phyloP scores from a whole-genome alignment of 306 rosid genomes.

The Quercus parvula region DNA sequence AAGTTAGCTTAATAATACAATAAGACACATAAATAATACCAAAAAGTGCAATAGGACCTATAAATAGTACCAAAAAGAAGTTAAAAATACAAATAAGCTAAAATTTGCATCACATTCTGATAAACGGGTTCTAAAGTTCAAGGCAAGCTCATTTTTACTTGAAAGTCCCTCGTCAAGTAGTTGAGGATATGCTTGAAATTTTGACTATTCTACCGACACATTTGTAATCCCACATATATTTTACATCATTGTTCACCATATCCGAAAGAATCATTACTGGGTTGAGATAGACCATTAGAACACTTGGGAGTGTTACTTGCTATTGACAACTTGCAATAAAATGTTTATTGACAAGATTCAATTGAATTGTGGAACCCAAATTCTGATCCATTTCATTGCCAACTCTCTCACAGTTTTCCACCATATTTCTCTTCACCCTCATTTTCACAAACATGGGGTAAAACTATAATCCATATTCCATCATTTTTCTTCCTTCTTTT shows the following conservation, averaged over 20 bases:
- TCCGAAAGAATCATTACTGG: background rate
- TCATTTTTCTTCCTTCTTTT: no score
- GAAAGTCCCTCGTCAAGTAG: background rate
- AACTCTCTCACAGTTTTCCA: no score
- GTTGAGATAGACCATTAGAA: background rate
- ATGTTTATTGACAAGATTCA: conserved; percentile 35
- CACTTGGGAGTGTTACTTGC: background rate
- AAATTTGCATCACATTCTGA: no score
- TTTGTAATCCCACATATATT: background rate
- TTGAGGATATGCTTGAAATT: background rate
- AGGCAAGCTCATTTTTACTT: background rate
- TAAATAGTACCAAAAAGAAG: no score
- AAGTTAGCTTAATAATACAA: no score
- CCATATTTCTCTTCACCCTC: no score
- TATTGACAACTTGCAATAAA: conserved; percentile 1
- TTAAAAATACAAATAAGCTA: no score
- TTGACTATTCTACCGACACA: background rate
- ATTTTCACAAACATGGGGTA: no score
- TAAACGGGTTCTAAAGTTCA: no score
- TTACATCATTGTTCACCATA: background rate
- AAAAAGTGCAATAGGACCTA: accelerated
- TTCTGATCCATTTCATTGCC: conserved; percentile 35
- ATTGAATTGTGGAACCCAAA: conserved; percentile 47
- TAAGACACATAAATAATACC: no score
- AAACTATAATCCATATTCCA: no score